These are phyloP conservation scores for Paspalum vaginatum DNA, from an alignment of 176 grass and related monocot species.

Conservation along the genomic window DNA sequence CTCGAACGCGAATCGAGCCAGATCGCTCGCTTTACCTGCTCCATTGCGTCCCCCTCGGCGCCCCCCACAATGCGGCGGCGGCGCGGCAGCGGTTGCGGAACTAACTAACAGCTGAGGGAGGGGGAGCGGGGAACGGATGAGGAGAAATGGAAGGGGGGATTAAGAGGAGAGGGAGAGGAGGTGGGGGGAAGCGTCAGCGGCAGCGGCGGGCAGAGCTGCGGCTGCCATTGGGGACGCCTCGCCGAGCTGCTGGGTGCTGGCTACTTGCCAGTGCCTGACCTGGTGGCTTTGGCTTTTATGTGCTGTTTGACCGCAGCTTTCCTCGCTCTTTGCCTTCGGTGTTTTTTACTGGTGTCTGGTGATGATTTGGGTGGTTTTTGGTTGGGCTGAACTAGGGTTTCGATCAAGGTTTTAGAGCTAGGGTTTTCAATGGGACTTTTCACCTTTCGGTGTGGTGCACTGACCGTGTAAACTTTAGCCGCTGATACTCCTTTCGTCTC, in stretches of 20 bases:
- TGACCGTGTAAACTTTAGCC: too few relatives aligned
- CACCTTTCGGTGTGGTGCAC: too few relatives aligned
- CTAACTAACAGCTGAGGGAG: not conserved
- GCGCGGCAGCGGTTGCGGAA: conserved; percentile 1
- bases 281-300: conserved; percentile 37
- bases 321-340: not conserved
- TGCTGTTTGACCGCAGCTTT: conserved; percentile 48
- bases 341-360: not conserved
- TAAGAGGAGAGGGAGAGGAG: conserved; percentile 12
- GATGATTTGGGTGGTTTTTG: not conserved
- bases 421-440: too few relatives aligned
- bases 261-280: not conserved
- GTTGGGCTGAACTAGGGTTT: not conserved
- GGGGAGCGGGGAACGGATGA: not conserved
- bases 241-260: not conserved
- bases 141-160: conserved; percentile 29
- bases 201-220: conserved; percentile 34
- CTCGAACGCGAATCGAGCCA: not conserved
- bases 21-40: conserved; percentile 74
- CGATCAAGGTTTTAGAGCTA: too few relatives aligned
- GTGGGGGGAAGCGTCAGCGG: conserved; percentile 29
- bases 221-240: conserved; percentile 46
- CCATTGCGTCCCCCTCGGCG: conserved; percentile 49
- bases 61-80: conserved; percentile 25
- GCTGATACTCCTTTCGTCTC: too few relatives aligned